These are phyloP conservation scores for Xerocomellus chrysenteron DNA, from an alignment of 768 basidiomycete genomes.

Conservation along the genomic window DNA sequence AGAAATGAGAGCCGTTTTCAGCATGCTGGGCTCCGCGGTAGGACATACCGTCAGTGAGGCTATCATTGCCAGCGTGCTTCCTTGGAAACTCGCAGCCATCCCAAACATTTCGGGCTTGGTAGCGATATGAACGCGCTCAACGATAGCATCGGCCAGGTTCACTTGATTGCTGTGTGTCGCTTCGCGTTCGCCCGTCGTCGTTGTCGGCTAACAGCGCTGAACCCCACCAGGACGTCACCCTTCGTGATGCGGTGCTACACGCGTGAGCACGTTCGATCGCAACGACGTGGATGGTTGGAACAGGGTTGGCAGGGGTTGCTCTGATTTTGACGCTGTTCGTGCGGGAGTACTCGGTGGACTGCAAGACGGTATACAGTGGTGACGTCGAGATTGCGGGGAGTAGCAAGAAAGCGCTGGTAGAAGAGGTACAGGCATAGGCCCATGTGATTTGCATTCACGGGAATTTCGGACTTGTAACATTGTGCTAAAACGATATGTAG, in stretches of 20 bases:
- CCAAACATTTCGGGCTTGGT: constrained; percentile 22
- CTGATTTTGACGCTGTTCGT: constrained; percentile 55
- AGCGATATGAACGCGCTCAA: constrained; percentile 43
- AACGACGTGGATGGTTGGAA: constrained; percentile 63
- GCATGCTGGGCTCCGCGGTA: constrained; percentile 69
- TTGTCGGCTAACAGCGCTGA: neutral
- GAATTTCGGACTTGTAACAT: no score
- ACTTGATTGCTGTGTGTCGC: constrained; percentile 18
- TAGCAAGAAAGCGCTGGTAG: no score
- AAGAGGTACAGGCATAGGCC: no score
- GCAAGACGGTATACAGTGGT: constrained; percentile 44
- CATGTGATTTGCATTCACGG: no score
- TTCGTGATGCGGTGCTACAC: constrained; percentile 51
- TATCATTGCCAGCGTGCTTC: constrained; percentile 57
- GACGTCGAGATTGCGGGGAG: constrained; percentile 3
- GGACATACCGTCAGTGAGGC: constrained; percentile 72
- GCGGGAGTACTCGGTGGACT: constrained; percentile 57
- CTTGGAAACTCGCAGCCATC: constrained; percentile 34
- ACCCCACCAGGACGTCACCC: constrained; percentile 43
- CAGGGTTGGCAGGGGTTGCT: constrained; percentile 53
- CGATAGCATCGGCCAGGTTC: constrained; percentile 45
- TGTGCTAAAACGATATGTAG: no score
- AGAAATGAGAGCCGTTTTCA: constrained; percentile 22
- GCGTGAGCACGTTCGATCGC: constrained; percentile 64
- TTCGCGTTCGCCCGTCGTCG: neutral